Evolutionary conservation across 352 stramenopile genomes (phyloP).

Genomic region (Thraustotheca clavata): DNA sequence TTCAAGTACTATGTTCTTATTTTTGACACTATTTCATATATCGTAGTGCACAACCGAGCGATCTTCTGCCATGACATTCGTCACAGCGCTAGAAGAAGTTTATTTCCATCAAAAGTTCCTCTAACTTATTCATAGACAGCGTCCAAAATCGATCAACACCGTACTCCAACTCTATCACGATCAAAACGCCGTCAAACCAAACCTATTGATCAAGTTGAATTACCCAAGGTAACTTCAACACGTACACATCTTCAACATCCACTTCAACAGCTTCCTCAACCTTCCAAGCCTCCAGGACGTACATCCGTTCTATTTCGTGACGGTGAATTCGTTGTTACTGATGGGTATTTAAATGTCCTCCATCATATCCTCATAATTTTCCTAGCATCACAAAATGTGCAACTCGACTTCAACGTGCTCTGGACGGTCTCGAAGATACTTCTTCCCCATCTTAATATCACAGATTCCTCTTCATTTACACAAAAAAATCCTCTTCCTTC

Average conservation of each 20-base stretch:
- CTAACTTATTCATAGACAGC: too few relatives aligned
- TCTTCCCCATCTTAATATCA: too few relatives aligned
- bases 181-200: too few relatives aligned
- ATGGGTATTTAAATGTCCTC: background rate
- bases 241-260: background rate
- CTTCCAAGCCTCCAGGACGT: background rate
- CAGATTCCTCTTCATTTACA: too few relatives aligned
- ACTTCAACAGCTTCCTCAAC: background rate
- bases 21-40: background rate
- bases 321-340: slow-evolving; percentile 8
- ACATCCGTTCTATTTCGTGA: background rate
- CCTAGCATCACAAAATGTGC: slow-evolving; percentile 7
- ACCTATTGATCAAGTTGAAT: too few relatives aligned
- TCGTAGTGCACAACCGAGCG: background rate
- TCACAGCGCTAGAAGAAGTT: background rate
- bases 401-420: slow-evolving; percentile 1
- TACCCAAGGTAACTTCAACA: background rate
- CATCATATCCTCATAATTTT: background rate
- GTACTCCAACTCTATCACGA: too few relatives aligned
- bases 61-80: slow-evolving; percentile 1
- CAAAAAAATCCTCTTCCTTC: too few relatives aligned
- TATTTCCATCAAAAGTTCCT: too few relatives aligned
- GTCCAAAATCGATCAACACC: too few relatives aligned
- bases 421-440: slow-evolving; percentile 2
- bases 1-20: background rate